These are phyloP conservation scores for Lactuca saligna DNA, from an alignment of 129 eudicot species.

Conservation along the genomic window DNA sequence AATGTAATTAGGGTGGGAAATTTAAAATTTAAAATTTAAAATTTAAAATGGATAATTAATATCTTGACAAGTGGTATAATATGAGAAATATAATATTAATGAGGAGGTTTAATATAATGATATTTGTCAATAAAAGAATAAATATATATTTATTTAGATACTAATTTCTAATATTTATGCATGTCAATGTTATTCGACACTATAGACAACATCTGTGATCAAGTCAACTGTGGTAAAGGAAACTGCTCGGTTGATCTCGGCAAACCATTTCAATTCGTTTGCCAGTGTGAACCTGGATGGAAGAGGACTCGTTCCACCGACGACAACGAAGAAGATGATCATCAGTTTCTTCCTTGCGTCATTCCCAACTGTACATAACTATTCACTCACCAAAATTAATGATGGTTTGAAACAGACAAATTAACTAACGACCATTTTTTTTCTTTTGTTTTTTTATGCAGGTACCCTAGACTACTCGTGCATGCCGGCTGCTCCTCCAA, in stretches of 20 bases:
- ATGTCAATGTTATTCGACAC: not conserved
- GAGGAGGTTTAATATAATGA: too few species aligned
- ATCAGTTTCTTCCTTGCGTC: conserved; percentile 70
- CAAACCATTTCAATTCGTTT: conserved; percentile 46
- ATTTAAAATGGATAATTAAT: too few species aligned
- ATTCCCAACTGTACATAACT: conserved; percentile 59
- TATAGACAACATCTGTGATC: conserved; percentile 47
- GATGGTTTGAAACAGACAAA: not conserved
- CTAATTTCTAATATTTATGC: not conserved
- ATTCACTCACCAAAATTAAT: not conserved
- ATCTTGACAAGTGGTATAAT: too few species aligned
- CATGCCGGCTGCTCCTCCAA: conserved; percentile 87
- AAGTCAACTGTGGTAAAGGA: conserved; percentile 79
- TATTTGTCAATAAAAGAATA: too few species aligned
- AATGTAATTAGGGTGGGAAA: too few species aligned
- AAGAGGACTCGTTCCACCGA: conserved; percentile 49
- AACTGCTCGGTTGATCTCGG: conserved; percentile 44
- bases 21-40: too few species aligned
- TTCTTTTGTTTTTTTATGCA: conserved; percentile 20
- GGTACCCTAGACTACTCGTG: conserved; percentile 82
- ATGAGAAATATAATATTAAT: too few species aligned
- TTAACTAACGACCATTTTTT: not conserved
- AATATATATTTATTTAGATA: not conserved
- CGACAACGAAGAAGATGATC: conserved; percentile 47
- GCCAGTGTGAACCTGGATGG: conserved; percentile 74